Base-by-base conservation (phyloP, 768 basidiomycete genomes). In the Infundibulicybe gibba region DNA sequence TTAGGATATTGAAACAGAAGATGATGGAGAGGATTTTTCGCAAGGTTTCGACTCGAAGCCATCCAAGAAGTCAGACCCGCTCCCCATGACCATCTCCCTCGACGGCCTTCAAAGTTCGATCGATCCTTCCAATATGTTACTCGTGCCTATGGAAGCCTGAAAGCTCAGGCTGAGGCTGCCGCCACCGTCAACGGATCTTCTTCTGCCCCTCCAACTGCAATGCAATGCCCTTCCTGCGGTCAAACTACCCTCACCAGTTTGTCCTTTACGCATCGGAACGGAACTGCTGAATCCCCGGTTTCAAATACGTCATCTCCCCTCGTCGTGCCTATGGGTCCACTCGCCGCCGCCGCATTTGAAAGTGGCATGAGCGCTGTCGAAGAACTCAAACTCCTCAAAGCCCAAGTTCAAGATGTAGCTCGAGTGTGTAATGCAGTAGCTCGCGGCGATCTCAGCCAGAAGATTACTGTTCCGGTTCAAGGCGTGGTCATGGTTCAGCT, bases 401-500 rank as follows among this genome's bases (percentile, higher is more conserved):
- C 87, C 16, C 90, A 92, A 67, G 88, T 92, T 0, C 85, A 90
- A 67, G 73, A 90, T 55, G 85, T 89, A 40, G 86, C 86, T 15
- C 71, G 87, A 25, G 87, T 90, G 31, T 90, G 87, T 62, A 85
- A 86, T 59, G 87, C 87, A 14, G 87, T 89, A 42, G 87, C 87
- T 2, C 70, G 76, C 3, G 87, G 87, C 8, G 86, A 89, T 55
- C 60, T 90, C 46, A 83, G 81, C 43, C 82, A 88, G 62, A 87
- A 87, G 67, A 88, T 90, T 48, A 83, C 84, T 17, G 87, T 88
- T 14, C 80, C 80, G 10, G 88, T 88, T 2, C 83, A 88, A 55
- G 85, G 87, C 49, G 79, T 80, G 41, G 84, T 87, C 39, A 87
- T 90, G 86, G 79, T 83, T 2, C 85, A 89, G 61, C 74, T 90